Evolutionary conservation across 1,139 yeast genomes (phyloP), one percentile per base, ranked within the genome.

Genomic region (Geotrichum macrosporum): DNA sequence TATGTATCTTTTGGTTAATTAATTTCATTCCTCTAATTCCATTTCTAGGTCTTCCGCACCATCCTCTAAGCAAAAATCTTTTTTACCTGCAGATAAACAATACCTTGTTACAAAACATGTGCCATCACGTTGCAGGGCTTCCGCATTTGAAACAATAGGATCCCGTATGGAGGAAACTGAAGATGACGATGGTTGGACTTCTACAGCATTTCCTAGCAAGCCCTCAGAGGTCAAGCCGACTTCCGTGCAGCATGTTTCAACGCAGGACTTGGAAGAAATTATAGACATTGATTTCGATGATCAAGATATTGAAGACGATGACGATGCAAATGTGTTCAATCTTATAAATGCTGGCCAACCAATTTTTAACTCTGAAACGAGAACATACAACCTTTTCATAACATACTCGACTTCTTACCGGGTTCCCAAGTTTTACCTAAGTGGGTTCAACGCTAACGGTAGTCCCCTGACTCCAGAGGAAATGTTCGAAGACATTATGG

Each of bases 401-500:
- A 79, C 94, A 6, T 92, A 92, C 64, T 87, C 96, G 18, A 89
- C 98, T 0, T 85, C 96, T 2, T 92, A 92, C 64, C 74, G 97
- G 36, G 98, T 94, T 5, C 99, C 99, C 31, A 88, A 94, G 70
- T 74, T 94, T 74, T 94, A 88, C 60, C 70, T 92, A 46, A 87
- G 87, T 16, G 99, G 99, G 0, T 92, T 81, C 69, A 81, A 80
- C 59, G 74, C 80, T 15, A 78, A 84, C 53, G 97, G 98, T 0
- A 75, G 81, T 15, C 98, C 98, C 1, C 70, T 92, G 30, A 72
- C 84, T 21, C 96, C 98, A 1, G 72, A 80, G 29, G 84, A 85
- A 59, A 92, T 92, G 97, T 88, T 88, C 68, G 94, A 89, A 60
- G 99, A 92, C 63, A 87, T 92, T 44, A 78, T 89, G 9, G 77